phyloP scores from a whole-genome alignment of 306 rosid genomes.

The Sphenostylis stenocarpa region DNA sequence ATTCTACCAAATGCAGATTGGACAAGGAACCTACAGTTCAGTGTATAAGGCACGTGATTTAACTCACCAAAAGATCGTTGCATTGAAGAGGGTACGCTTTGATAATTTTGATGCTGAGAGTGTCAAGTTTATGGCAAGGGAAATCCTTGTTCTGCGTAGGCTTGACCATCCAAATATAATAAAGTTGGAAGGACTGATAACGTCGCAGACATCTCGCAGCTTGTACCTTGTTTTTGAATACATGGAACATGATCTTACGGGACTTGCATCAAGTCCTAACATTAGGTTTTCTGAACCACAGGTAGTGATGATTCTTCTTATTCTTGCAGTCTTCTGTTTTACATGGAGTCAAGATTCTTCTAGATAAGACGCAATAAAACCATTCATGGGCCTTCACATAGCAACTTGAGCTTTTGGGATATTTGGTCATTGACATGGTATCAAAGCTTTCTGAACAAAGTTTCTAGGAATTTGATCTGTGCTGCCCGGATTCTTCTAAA shows the following conservation, averaged over 20 bases:
- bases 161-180: constrained; percentile 92
- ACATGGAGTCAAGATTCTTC: not conserved
- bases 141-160: constrained; percentile 81
- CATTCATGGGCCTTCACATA: not conserved
- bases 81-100: constrained; percentile 86
- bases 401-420: not conserved
- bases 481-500: not conserved
- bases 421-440: constrained; percentile 3
- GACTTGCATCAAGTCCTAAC: constrained; percentile 71
- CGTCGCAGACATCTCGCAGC: constrained; percentile 75
- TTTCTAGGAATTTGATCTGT: not conserved
- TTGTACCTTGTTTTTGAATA: constrained; percentile 90
- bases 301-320: constrained; percentile 46
- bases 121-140: constrained; percentile 96
- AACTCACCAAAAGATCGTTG: constrained; percentile 60
- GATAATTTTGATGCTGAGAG: constrained; percentile 90
- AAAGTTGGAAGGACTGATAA: constrained; percentile 87
- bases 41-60: constrained; percentile 93
- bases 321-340: constrained; percentile 11
- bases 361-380: not conserved
- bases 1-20: constrained; percentile 69
- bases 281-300: constrained; percentile 84
- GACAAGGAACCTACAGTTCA: constrained; percentile 93
- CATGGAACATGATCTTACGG: constrained; percentile 97
- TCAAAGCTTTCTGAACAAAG: not conserved